Evolutionary conservation across 768 basidiomycete genomes (phyloP).

Genomic region (Leccinum broughii): DNA sequence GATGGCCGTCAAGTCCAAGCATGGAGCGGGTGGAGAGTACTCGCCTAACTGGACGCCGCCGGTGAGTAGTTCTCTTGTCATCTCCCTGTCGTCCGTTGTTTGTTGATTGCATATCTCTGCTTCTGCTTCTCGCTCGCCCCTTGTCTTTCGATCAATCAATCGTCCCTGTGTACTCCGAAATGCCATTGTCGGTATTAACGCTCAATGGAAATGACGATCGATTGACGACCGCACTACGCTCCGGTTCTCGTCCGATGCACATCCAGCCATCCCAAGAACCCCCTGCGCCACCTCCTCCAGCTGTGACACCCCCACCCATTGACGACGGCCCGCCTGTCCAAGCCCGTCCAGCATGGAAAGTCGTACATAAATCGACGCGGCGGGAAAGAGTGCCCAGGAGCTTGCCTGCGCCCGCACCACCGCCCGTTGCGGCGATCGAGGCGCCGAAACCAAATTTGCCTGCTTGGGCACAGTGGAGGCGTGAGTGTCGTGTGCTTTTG

Average conservation of each 20-base stretch:
- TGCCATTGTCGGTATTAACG: background rate
- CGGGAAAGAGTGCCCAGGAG: constrained; percentile 48
- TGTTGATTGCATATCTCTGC: background rate
- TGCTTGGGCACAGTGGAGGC: constrained; percentile 88
- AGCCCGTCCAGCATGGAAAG: constrained; percentile 74
- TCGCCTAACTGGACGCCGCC: constrained; percentile 71
- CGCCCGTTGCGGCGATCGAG: constrained; percentile 39
- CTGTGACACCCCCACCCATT: constrained; percentile 45
- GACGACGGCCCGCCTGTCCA: constrained; percentile 48
- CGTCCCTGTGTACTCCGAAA: background rate
- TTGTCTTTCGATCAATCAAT: background rate
- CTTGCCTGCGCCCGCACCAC: constrained; percentile 38
- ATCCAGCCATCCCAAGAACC: constrained; percentile 35
- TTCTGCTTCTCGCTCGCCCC: constrained; percentile 1
- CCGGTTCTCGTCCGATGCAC: background rate
- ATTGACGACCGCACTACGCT: background rate
- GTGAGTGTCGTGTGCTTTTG: constrained; percentile 36
- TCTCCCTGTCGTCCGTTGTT: background rate
- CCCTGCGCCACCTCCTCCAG: constrained; percentile 37
- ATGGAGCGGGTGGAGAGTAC: constrained; percentile 78
- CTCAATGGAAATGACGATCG: background rate
- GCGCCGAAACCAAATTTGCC: constrained; percentile 56
- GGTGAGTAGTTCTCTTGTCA: constrained; percentile 36
- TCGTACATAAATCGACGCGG: constrained; percentile 63
- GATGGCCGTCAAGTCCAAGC: constrained; percentile 81